Conservation (phyloP, 2,329 filamentous ascomycete species). For the Uncinocarpus reesii region DNA sequence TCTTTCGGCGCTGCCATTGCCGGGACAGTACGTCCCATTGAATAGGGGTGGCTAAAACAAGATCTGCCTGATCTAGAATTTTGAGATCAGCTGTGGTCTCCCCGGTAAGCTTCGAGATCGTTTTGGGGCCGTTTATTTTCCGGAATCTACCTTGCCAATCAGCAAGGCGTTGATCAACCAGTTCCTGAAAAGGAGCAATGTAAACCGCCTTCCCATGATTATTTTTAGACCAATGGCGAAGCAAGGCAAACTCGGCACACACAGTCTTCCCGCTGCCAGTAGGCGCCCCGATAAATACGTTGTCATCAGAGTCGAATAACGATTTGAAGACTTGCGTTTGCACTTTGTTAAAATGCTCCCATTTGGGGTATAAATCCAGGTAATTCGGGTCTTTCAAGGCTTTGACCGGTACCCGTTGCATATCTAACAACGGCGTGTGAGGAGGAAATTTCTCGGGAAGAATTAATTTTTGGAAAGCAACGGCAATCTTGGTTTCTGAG, state of each 20-base stretch:
- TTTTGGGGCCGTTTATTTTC: slow-evolving; percentile 67
- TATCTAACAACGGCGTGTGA: slow-evolving; percentile 80
- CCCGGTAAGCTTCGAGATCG: slow-evolving; percentile 84
- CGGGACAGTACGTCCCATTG: slow-evolving; percentile 96
- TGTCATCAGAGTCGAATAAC: slow-evolving; percentile 80
- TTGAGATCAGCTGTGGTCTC: slow-evolving; percentile 87
- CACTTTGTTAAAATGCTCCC: slow-evolving; percentile 89
- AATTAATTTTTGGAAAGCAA: slow-evolving; percentile 90
- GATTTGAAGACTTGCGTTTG: slow-evolving; percentile 97
- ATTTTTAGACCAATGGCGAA: slow-evolving; percentile 72
- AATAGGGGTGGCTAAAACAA: slow-evolving; percentile 80
- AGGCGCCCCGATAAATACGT: slow-evolving; percentile 84
- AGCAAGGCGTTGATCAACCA: slow-evolving; percentile 68
- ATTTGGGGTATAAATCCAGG: slow-evolving; percentile 67
- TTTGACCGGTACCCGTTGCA: slow-evolving; percentile 81
- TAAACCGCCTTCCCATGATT: slow-evolving; percentile 76
- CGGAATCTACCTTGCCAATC: slow-evolving; percentile 77
- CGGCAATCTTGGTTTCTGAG: slow-evolving; percentile 81
- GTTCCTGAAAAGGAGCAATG: slow-evolving; percentile 85
- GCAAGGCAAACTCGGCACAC: slow-evolving; percentile 85
- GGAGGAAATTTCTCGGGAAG: slow-evolving; percentile 92
- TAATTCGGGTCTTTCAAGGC: slow-evolving; percentile 82
- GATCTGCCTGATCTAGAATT: slow-evolving; percentile 72
- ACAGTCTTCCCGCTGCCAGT: slow-evolving; percentile 95
- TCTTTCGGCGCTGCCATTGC: slow-evolving; percentile 94